These are phyloP conservation scores for Conoideocrella luteorostrata DNA, from an alignment of 2,329 filamentous ascomycete species.

Conservation along the genomic window DNA sequence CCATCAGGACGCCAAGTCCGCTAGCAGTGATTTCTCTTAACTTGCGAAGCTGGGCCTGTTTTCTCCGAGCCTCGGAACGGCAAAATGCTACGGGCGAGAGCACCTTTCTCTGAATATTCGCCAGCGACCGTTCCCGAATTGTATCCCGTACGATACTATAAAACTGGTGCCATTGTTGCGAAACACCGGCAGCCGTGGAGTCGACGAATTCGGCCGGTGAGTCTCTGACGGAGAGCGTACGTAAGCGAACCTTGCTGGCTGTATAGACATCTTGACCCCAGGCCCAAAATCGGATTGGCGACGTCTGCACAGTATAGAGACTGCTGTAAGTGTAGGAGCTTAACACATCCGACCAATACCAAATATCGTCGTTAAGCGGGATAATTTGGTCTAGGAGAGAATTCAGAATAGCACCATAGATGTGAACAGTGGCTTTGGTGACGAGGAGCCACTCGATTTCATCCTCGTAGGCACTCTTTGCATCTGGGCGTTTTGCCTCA, in stretches of 20 bases:
- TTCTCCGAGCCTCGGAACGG: constrained; percentile 66
- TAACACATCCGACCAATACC: constrained; percentile 91
- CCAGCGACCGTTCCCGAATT: constrained; percentile 64
- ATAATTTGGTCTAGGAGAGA: constrained; percentile 77
- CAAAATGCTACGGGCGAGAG: constrained; percentile 73
- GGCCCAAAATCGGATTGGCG: constrained; percentile 66
- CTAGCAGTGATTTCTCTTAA: constrained; percentile 77
- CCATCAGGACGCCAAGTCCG: constrained; percentile 78
- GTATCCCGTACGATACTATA: constrained; percentile 75
- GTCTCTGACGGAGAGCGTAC: constrained; percentile 21
- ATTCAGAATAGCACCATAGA: constrained; percentile 74
- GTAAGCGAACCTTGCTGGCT: constrained; percentile 48
- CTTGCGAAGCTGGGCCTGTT: constrained; percentile 64
- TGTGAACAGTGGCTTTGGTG: constrained; percentile 87
- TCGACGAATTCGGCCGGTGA: constrained; percentile 27
- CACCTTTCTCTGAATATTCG: constrained; percentile 63
- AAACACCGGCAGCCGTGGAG: constrained; percentile 32
- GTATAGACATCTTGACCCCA: constrained; percentile 65
- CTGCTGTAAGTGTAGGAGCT: constrained; percentile 71
- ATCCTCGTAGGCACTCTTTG: constrained; percentile 53
- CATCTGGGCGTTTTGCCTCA: constrained; percentile 17
- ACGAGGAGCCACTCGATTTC: constrained; percentile 88
- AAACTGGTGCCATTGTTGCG: constrained; percentile 59
- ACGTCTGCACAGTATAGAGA: constrained; percentile 81
- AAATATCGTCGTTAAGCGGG: constrained; percentile 77